Percentiles rank a stretch among this genome's conserved stretches.
Evolutionary conservation across 768 basidiomycete species (phyloP).

Genomic region (Pleurotus eryngii): DNA sequence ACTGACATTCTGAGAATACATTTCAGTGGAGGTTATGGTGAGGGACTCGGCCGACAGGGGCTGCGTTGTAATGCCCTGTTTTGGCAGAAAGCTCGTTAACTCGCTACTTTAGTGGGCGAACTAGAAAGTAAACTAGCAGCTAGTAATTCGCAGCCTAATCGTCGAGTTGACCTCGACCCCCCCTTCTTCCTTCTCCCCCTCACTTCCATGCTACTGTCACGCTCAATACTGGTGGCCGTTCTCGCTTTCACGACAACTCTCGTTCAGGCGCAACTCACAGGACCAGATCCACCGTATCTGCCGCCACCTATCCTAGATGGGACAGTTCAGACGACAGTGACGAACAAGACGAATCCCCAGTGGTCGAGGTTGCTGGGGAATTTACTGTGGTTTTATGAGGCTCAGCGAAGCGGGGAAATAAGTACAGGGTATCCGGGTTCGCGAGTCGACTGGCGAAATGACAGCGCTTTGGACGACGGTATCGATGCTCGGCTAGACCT

Average conservation of each 20-base stretch:
- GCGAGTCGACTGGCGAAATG: slow-evolving; percentile 85
- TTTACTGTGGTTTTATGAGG: slow-evolving; percentile 87
- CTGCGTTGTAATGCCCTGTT: no score
- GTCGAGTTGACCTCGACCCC: slow-evolving; percentile 1
- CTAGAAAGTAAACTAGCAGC: background rate
- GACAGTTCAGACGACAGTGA: slow-evolving; percentile 37
- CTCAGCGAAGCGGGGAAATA: slow-evolving; percentile 79
- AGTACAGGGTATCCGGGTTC: slow-evolving; percentile 35
- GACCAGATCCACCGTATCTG: slow-evolving; percentile 62
- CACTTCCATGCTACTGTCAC: slow-evolving; percentile 12
- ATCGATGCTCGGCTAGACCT: slow-evolving; percentile 70
- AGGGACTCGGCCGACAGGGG: no score
- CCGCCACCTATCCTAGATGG: slow-evolving; percentile 62
- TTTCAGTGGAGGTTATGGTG: no score
- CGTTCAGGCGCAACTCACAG: slow-evolving; percentile 52
- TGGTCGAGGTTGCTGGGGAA: slow-evolving; percentile 83
- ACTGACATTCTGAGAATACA: no score
- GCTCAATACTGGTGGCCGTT: slow-evolving; percentile 19
- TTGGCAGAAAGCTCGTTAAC: no score
- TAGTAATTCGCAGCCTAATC: background rate
- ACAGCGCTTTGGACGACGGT: slow-evolving; percentile 76
- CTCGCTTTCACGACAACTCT: slow-evolving; percentile 21
- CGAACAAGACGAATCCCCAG: slow-evolving; percentile 61
- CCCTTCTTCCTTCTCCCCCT: slow-evolving; percentile 8
- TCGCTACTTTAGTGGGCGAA: background rate